Percentiles rank a stretch among this genome's conserved stretches.
Conservation (phyloP, 306 rosid species). For the Inga laurina region DNA sequence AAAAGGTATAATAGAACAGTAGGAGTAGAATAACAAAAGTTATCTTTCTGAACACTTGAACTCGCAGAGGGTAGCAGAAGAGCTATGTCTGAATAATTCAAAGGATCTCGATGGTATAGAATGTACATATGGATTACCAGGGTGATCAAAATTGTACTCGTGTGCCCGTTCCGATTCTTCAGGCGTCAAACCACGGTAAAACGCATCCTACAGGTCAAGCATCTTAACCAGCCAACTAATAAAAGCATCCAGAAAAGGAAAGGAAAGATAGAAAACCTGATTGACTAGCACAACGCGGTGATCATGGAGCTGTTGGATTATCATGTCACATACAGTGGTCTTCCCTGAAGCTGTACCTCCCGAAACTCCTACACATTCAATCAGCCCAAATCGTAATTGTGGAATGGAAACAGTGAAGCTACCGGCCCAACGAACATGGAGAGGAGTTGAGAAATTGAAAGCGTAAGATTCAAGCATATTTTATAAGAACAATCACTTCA, state of each 20-base stretch:
- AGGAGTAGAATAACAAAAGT: not conserved
- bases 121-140: slow-evolving; percentile 50
- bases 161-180: slow-evolving; percentile 74
- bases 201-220: slow-evolving; percentile 62
- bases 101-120: not conserved
- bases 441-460: not conserved
- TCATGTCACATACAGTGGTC: slow-evolving; percentile 98
- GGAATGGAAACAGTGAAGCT: not conserved
- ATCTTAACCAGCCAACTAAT: not conserved
- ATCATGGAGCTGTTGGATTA: slow-evolving; percentile 97
- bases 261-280: slow-evolving; percentile 54
- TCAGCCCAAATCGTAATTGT: not conserved
- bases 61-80: not conserved
- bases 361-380: slow-evolving; percentile 69
- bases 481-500: not conserved
- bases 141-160: slow-evolving; percentile 97
- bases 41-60: not conserved
- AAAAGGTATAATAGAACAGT: not conserved
- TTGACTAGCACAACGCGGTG: slow-evolving; percentile 93
- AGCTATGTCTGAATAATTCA: not conserved
- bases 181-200: slow-evolving; percentile 93
- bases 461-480: not conserved
- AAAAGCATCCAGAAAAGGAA: not conserved
- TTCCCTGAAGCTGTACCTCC: slow-evolving; percentile 99
- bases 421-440: not conserved